Base-by-base conservation (phyloP, 768 basidiomycete genomes). In the Mycena pura region DNA sequence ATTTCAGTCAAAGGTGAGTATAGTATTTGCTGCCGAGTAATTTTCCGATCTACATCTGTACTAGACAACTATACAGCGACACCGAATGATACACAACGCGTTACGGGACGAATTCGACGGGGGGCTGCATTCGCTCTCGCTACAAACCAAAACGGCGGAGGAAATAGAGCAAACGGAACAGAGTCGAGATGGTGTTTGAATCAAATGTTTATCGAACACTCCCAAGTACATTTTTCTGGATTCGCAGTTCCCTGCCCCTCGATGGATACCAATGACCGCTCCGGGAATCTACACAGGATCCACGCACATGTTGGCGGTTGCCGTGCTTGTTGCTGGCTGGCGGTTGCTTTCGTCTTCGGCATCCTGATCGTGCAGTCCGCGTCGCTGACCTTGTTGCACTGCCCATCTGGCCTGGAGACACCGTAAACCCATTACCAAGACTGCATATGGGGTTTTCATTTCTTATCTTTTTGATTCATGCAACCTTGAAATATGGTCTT, bases 51-150 rank as follows among this genome's bases (percentile, higher is more conserved):
- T 44, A 39, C 56, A 61, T 57, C 29, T 66, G 29, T 53, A 54
- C 32, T 64, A 93, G 92, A 84, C 77, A 21, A 87, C 87, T 10
- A 84, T 94, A 78, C 89, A 93, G 70, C 86, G 93, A 46, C 93
- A 95, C 75, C 84, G 92, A 45, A 82, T 94, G 79, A 83, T 95
- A 45, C 87, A 93, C 72, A 79, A 84, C 7, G 85, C 87, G 3
- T 78, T 95, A 29, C 81, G 87, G 19, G 87, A 89, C 29, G 91
- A 95, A 70, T 77, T 95, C 44, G 72, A 82, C 24, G 78, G 81
- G 57, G 92, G 92, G 5, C 73, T 95, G 28, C 93, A 95, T 68
- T 88, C 93, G 0, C 77, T 95, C 39, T 90, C 90, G 15, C 74
- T 95, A 67, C 85, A 86, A 57, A 91, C 92, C 15, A 87, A 84